Evolutionary conservation across 2,329 filamentous ascomycete genomes (phyloP), one percentile per base, ranked within the genome.

Genomic region (Colletotrichum tropicale): DNA sequence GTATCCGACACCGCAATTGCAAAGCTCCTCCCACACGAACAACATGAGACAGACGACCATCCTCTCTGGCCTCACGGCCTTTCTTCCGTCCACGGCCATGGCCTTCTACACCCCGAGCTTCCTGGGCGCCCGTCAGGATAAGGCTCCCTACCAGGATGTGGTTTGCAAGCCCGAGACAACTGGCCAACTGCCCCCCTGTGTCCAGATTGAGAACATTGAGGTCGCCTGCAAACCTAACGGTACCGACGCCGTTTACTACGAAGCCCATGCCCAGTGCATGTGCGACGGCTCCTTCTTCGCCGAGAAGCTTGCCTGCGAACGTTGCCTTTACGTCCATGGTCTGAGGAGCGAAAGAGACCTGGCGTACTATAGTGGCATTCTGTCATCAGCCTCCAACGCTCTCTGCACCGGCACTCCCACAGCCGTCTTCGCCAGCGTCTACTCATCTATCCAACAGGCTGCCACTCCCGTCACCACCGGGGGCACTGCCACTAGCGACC

Each of bases 211-310:
- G 66, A 78, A 74, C 69, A 82, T 84, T 66, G 82, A 83, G 74
- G 65, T 74, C 1, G 73, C 77, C n/a, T 85, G 83, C 78, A 68
- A 70, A 36, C 80, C 81, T 73, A 83, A 82, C 64, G 81, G 81
- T 61, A 82, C 80, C 4, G 65, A 78, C 6, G 43, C 80, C 8
- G 67, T 78, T 24, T 71, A 81, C 72, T 75, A 74, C 67, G 75
- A 78, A 56, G 81, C 78, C 26, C 74, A 76, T 21, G 74, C 74
- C 15, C 74, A 76, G 61, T 76, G 74, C 66, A 76, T 76, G 58
- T 89, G 87, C 80, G 80, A 79, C 12, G 84, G 86, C 48, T 84
- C 81, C 71, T 87, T 83, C 81, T 88, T 88, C 80, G 48, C 76
- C 32, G 84, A 87, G 74, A 88, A 86, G 85, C 70, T 81, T 12